phyloP scores from a whole-genome alignment of 805 yeast genomes.

The Zygoascus tannicola region DNA sequence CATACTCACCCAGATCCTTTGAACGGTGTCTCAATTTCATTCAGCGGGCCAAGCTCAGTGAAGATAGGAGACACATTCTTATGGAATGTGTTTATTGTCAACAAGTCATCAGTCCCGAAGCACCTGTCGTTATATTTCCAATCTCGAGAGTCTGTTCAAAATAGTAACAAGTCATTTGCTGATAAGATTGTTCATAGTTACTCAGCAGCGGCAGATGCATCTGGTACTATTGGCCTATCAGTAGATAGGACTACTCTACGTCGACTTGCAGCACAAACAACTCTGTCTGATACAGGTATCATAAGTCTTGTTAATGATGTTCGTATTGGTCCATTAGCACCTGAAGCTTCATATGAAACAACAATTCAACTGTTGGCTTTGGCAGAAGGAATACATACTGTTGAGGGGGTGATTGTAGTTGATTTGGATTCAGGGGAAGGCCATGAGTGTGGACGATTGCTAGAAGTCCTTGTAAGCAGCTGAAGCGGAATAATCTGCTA shows the following conservation, averaged over 20 bases:
- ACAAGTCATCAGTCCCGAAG: conserved; percentile 43
- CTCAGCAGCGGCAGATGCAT: not conserved
- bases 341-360: conserved; percentile 55
- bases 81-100: conserved; percentile 60
- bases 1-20: not conserved
- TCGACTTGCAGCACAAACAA: conserved; percentile 31
- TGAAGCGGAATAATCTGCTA: not conserved
- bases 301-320: conserved; percentile 58
- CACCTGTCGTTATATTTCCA: conserved; percentile 44
- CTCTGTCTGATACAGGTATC: conserved; percentile 45
- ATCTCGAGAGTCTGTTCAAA: conserved; percentile 14
- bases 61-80: conserved; percentile 49
- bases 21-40: conserved; percentile 39
- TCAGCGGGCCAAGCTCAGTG: conserved; percentile 54
- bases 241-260: conserved; percentile 20
- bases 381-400: conserved; percentile 52
- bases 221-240: not conserved
- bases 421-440: conserved; percentile 59
- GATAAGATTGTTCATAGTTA: not conserved
- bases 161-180: not conserved
- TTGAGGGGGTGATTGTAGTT: conserved; percentile 56
- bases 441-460: conserved; percentile 57
- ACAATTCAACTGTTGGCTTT: conserved; percentile 52
- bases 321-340: conserved; percentile 50
- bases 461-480: conserved; percentile 47